Evolutionary conservation across 208 protist species (phyloP).

Genomic region (Trypanosoma avium): DNA sequence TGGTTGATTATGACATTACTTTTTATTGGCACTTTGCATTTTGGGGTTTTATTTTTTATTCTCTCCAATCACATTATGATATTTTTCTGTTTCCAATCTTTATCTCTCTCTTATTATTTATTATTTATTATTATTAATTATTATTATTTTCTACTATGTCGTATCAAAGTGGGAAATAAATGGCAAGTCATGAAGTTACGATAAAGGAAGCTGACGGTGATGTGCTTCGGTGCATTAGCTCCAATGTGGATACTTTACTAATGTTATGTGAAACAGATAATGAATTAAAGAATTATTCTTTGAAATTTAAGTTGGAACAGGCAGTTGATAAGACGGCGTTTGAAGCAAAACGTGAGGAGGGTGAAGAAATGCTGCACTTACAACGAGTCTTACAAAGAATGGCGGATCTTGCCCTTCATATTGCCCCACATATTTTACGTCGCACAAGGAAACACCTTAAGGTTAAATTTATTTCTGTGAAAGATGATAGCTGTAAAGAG

Average conservation of each 20-base stretch:
- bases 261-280: conserved; percentile 53
- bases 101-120: background rate
- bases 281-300: conserved; percentile 48
- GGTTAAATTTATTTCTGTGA: background rate
- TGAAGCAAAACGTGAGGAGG: conserved; percentile 36
- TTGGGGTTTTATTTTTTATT: no score
- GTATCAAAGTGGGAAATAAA: background rate
- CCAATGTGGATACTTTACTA: conserved; percentile 63
- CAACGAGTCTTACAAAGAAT: conserved; percentile 62
- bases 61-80: background rate
- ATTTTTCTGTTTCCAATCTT: background rate
- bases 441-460: conserved; percentile 28
- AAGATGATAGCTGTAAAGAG: background rate
- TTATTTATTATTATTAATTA: conserved; percentile 9
- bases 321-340: conserved; percentile 75
- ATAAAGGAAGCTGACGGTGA: conserved; percentile 40
- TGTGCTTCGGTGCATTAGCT: conserved; percentile 50
- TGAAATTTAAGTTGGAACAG: conserved; percentile 86
- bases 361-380: conserved; percentile 60
- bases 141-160: background rate
- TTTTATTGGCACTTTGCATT: no score
- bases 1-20: background rate
- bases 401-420: conserved; percentile 56
- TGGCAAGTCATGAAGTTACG: conserved; percentile 20
- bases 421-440: conserved; percentile 50